phyloP scores from a whole-genome alignment of 805 yeast genomes.

The Yamadazyma sp. region DNA sequence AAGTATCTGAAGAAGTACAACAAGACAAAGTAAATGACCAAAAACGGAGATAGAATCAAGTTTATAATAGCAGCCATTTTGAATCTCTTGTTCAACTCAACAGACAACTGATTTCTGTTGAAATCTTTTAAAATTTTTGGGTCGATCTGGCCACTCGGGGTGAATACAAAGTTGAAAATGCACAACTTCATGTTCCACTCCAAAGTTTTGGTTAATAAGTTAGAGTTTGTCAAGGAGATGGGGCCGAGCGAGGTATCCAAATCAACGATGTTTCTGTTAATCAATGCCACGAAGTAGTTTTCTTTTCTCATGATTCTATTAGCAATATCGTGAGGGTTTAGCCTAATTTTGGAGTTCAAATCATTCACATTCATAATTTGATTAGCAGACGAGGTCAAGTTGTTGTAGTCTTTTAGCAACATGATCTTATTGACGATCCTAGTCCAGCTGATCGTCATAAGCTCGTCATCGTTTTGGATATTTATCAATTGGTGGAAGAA shows the following conservation, averaged over 20 bases:
- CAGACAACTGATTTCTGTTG: constrained; percentile 63
- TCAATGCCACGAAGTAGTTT: constrained; percentile 86
- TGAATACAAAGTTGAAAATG: constrained; percentile 81
- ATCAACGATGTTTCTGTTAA: constrained; percentile 74
- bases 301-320: constrained; percentile 95
- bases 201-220: constrained; percentile 73
- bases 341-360: constrained; percentile 65
- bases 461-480: constrained; percentile 68
- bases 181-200: constrained; percentile 95
- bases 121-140: constrained; percentile 67
- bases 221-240: constrained; percentile 20
- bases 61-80: constrained; percentile 85
- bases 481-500: constrained; percentile 73
- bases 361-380: constrained; percentile 37
- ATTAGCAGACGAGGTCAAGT: constrained; percentile 48
- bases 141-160: constrained; percentile 78
- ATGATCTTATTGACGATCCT: constrained; percentile 75
- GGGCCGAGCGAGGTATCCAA: constrained; percentile 43
- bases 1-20: constrained; percentile 88
- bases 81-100: constrained; percentile 75
- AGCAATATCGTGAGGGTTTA: constrained; percentile 93
- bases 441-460: constrained; percentile 94
- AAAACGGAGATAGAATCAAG: constrained; percentile 78
- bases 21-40: constrained; percentile 77
- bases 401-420: constrained; percentile 76